These are phyloP conservation scores for Aschersonia sp. DNA, from an alignment of 2,329 filamentous ascomycete genomes.

Conservation along the genomic window DNA sequence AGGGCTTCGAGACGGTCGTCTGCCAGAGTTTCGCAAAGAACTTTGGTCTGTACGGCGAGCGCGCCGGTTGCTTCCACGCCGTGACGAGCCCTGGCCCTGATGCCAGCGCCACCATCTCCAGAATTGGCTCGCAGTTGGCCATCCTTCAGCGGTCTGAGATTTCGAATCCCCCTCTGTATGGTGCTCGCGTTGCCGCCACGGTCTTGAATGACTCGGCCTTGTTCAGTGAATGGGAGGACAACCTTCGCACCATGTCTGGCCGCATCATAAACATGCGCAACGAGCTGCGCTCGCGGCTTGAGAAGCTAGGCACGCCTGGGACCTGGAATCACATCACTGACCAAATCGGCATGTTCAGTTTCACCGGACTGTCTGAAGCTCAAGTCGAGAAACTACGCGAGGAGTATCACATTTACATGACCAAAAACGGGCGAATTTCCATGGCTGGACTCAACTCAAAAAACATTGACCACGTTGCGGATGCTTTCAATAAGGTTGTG, in stretches of 20 bases:
- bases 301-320: conserved; percentile 73
- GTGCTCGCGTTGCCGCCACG: conserved; percentile 72
- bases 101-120: conserved; percentile 40
- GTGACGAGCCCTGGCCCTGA: conserved; percentile 60
- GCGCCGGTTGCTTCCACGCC: conserved; percentile 91
- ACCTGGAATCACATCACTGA: conserved; percentile 95
- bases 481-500: conserved; percentile 77
- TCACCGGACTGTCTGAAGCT: conserved; percentile 62
- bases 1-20: conserved; percentile 78
- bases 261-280: conserved; percentile 88
- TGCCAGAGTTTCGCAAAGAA: conserved; percentile 97
- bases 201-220: conserved; percentile 72
- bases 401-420: conserved; percentile 74
- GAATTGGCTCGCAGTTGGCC: conserved; percentile 77
- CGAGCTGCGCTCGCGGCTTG: conserved; percentile 62
- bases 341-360: conserved; percentile 99
- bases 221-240: conserved; percentile 84
- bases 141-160: conserved; percentile 96
- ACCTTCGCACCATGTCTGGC: conserved; percentile 85
- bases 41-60: conserved; percentile 93
- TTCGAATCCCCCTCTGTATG: conserved; percentile 90
- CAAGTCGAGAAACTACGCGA: conserved; percentile 59
- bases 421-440: conserved; percentile 94
- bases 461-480: conserved; percentile 88
- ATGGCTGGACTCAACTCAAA: conserved; percentile 94